Evolutionary conservation across 495 filamentous ascomycete species (phyloP).

Genomic region (Neurospora sp.): DNA sequence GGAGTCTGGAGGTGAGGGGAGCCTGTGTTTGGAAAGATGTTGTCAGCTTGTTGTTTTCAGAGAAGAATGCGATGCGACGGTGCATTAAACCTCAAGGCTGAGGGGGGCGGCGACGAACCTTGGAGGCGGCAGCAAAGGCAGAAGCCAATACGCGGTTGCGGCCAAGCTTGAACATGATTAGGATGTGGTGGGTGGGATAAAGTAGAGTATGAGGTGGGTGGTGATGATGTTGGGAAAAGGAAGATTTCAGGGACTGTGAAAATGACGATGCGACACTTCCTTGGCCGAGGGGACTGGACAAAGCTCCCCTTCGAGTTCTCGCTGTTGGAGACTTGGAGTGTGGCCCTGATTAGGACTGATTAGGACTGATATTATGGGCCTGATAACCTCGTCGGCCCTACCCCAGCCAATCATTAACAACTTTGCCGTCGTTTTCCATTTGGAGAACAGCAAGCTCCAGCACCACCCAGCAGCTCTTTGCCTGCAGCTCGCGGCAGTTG

Average conservation of each 20-base stretch:
- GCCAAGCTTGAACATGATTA: slow-evolving; percentile 38
- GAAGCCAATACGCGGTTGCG: slow-evolving; percentile 39
- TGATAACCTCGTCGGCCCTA: background rate
- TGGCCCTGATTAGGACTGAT: background rate
- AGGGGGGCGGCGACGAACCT: slow-evolving; percentile 22
- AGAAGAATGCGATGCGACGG: background rate
- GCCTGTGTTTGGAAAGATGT: slow-evolving; percentile 9
- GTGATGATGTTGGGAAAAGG: background rate
- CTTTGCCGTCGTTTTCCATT: background rate
- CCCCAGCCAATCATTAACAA: background rate
- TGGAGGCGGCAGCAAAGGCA: slow-evolving; percentile 33
- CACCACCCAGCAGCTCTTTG: background rate
- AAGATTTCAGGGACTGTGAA: background rate
- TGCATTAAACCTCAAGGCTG: background rate
- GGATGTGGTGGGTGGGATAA: slow-evolving; percentile 7
- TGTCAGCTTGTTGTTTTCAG: slow-evolving; percentile 4
- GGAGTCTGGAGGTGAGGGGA: slow-evolving; percentile 33
- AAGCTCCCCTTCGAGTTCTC: background rate
- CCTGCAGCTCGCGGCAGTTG: background rate
- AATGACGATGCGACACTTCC: background rate
- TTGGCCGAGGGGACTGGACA: background rate
- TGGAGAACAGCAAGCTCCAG: background rate
- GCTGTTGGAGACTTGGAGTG: background rate
- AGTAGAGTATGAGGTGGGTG: background rate
- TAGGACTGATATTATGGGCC: background rate